Conservation (phyloP, 805 yeast species). For the Saccharomycopsis sp. region DNA sequence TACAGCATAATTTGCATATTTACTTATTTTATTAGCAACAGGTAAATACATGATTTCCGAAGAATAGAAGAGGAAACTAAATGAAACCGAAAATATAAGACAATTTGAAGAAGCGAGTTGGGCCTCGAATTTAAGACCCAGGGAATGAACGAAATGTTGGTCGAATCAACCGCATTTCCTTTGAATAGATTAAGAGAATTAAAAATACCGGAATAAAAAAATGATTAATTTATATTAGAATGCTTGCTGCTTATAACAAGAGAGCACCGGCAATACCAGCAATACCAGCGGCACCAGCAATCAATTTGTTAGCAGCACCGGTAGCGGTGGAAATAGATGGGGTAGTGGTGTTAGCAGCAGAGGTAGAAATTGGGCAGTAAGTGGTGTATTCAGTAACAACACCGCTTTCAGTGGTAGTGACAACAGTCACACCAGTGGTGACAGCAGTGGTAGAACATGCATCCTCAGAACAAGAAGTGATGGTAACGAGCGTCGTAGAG, state of each 20-base stretch:
- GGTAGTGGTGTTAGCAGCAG: slow-evolving; percentile 1
- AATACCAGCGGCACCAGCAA: background rate
- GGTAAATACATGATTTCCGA: too few species aligned
- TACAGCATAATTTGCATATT: too few species aligned
- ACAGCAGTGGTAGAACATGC: slow-evolving; percentile 21
- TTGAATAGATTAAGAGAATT: background rate
- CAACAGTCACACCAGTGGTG: slow-evolving; percentile 25
- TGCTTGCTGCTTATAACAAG: background rate
- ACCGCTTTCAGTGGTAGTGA: slow-evolving; percentile 23
- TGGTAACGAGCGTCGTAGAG: slow-evolving; percentile 18
- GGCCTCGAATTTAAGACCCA: background rate
- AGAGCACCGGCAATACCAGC: background rate
- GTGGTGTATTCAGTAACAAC: slow-evolving; percentile 25
- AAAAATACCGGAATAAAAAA: background rate
- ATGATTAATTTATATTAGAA: background rate
- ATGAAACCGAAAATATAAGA: background rate
- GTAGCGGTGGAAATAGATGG: background rate
- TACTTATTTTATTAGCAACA: too few species aligned
- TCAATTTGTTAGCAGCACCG: background rate
- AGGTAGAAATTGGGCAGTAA: slow-evolving; percentile 26
- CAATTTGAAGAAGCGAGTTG: background rate
- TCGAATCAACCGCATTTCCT: background rate
- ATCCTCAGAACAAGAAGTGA: slow-evolving; percentile 20
- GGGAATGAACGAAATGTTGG: background rate
- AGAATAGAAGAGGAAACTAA: background rate